Evolutionary conservation across 2,329 filamentous ascomycete genomes (phyloP), one percentile per base, ranked within the genome.

Genomic region (Fusarium paranaense): DNA sequence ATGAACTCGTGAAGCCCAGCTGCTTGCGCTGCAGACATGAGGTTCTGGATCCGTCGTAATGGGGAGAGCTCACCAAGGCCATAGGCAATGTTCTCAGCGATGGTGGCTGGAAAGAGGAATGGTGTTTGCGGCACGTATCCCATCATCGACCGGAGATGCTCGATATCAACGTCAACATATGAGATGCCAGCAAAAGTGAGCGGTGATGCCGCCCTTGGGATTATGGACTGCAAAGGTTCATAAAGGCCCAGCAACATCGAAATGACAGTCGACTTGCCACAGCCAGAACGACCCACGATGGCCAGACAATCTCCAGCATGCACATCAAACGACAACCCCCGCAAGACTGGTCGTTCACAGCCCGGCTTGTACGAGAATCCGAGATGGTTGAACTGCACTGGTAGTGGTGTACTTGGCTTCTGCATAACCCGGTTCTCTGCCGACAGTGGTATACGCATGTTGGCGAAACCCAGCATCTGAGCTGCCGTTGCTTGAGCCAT

Each of bases 211-310:
- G 33, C 64, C 11, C 63, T 62, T 42, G 67, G 22, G 8, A 64
- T 25, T 1, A 69, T 25, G 2, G 57, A 9, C 56, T 64, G 4
- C 40, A 56, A n/a, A 0, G 88, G 86, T 2, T 81, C 74, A 74
- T 97, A 95, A 0, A 98, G 86, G 1, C 92, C 90, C 5, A 97
- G 84, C 0, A 98, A 85, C 0, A 98, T 84, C 0, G 93, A 90
- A 1, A 93, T 88, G 38, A 98, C 87, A 0, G 96, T 98, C 16
- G 93, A 95, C 83, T 99, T 98, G 1, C 97, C 96, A n/a, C 93
- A 94, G 0, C 97, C 96, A 0, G 95, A 98, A 1, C 89, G 85
- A 1, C 96, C 95, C 3, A 97, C 95, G 22, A 98, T 90, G 3
- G 94, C 95, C 0, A 92, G 92, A 74, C 90, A 93, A 5, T 89